Evolutionary conservation across 768 basidiomycete genomes (phyloP), one percentile per base, ranked within the genome.

Genomic region (Mycena filopes): DNA sequence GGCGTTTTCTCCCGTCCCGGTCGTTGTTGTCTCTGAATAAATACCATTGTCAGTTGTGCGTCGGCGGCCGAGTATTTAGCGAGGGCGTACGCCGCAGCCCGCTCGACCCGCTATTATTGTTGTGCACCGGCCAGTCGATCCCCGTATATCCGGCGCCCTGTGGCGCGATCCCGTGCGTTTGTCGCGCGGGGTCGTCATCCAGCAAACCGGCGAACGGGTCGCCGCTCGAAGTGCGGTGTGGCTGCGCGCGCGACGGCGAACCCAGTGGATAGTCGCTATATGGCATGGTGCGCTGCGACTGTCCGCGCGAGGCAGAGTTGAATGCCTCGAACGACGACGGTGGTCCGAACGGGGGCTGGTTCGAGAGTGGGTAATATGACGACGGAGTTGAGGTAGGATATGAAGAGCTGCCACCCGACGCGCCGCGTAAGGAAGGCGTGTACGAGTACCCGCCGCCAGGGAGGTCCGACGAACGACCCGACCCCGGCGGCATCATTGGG

Each of bases 101-200:
- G 13, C 63, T 41, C 20, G 50, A 55, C 6, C 28, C 40, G 20
- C 26, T 57, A 49, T 33, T 64, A 40, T 29, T 51, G 20, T 45
- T 63, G 36, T 69, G 67, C 59, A 69, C 68, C 16, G 68, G 68
- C 68, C 68, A 69, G 55, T 69, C 64, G 13, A 69, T 55, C 20
- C 68, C 67, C 21, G 45, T 33, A 15, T 64, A 68, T 25, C 26
- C 18, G 18, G 61, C 1, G 20, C 33, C 46, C 26, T 42, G 50
- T 16, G 49, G 21, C 36, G 23, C 45, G 7, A 66, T 36, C 2
- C 31, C 41, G 23, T 69, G 67, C 11, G 36, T 41, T 21, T 49
- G 63, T 16, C 49, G 29, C 55, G 68, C 15, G 18, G 26, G 41
- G 16, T 66, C 68, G 7, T 65, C 64, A 18, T 69, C 68, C 40